Percentiles rank a stretch among this genome's conserved stretches.
Evolutionary conservation across 345 rosid species (phyloP).

Genomic region (Punica granatum): DNA sequence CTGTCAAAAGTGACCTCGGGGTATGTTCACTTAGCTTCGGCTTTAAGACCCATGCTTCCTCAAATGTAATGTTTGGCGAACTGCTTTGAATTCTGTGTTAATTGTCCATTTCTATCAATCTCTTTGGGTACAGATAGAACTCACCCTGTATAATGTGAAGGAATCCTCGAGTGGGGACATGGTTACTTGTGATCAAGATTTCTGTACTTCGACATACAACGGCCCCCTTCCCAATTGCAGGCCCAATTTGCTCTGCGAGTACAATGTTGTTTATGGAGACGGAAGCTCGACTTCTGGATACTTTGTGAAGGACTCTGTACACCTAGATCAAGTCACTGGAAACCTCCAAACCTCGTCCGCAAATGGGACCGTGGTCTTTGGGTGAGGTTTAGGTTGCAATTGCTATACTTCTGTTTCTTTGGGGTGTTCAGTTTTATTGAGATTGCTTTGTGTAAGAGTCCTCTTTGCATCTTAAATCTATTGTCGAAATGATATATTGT

Average conservation of each 20-base stretch:
- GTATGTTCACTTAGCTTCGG: conserved; percentile 17
- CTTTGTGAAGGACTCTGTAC: conserved; percentile 31
- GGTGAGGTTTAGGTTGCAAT: conserved; percentile 19
- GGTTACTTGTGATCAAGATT: conserved; percentile 26
- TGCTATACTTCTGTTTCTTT: not conserved
- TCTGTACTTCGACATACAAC: conserved; percentile 28
- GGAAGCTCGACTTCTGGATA: conserved; percentile 44
- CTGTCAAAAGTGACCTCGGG: conserved; percentile 33
- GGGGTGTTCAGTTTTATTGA: not conserved
- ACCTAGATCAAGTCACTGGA: conserved; percentile 23
- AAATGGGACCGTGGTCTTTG: conserved; percentile 28
- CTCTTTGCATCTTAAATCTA: not conserved
- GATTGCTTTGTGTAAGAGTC: not conserved
- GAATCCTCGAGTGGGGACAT: conserved; percentile 18
- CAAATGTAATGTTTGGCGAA: not conserved
- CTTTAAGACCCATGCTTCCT: not conserved
- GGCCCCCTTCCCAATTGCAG: conserved; percentile 28
- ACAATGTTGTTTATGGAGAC: conserved; percentile 36
- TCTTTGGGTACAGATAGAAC: conserved; percentile 22
- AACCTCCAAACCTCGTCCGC: conserved; percentile 23
- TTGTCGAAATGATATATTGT: not conserved
- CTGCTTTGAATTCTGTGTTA: not conserved
- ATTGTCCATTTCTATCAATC: not conserved
- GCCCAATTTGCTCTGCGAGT: conserved; percentile 23
- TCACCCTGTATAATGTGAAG: conserved; percentile 29